Evolutionary conservation across 768 basidiomycete species (phyloP).

Genomic region (Obba rivulosa): DNA sequence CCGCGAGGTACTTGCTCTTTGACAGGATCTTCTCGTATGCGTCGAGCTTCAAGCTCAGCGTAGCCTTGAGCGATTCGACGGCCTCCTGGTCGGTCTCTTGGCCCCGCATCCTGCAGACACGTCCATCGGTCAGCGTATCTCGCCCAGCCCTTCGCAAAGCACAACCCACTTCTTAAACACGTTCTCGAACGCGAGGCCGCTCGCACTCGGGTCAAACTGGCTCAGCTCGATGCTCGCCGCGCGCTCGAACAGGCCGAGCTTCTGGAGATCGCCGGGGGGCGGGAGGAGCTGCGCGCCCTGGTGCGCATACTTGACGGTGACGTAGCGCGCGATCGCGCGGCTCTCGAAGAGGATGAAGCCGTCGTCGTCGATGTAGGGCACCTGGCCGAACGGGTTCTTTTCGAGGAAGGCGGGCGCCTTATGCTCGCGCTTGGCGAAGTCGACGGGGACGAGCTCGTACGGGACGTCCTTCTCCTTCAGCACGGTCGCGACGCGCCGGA

Average conservation of each 20-base stretch:
- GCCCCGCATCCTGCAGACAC: slow-evolving; percentile 14
- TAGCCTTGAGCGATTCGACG: slow-evolving; percentile 20
- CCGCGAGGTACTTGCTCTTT: slow-evolving; percentile 48
- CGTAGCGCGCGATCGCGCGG: slow-evolving; percentile 57
- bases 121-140: not conserved
- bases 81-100: slow-evolving; percentile 26
- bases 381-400: slow-evolving; percentile 62
- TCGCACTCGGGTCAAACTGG: slow-evolving; percentile 47
- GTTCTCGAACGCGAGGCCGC: slow-evolving; percentile 38
- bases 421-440: slow-evolving; percentile 38
- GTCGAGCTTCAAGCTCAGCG: slow-evolving; percentile 38
- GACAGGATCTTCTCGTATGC: slow-evolving; percentile 53
- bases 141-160: not conserved
- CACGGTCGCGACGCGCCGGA: slow-evolving; percentile 43
- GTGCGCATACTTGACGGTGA: slow-evolving; percentile 42
- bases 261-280: slow-evolving; percentile 24
- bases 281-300: slow-evolving; percentile 50
- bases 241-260: slow-evolving; percentile 33
- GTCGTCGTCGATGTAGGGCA: slow-evolving; percentile 54
- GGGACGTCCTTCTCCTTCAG: slow-evolving; percentile 52
- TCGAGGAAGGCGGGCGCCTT: slow-evolving; percentile 37
- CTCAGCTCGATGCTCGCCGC: slow-evolving; percentile 41
- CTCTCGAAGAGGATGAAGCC: slow-evolving; percentile 61
- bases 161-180: slow-evolving; percentile 43
- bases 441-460: slow-evolving; percentile 42